A percentile compares a stretch with the other conserved stretches of the same genome.
Conservation (phyloP, 1,284 basidiomycete genomes). For the Volvariella surrecta region DNA sequence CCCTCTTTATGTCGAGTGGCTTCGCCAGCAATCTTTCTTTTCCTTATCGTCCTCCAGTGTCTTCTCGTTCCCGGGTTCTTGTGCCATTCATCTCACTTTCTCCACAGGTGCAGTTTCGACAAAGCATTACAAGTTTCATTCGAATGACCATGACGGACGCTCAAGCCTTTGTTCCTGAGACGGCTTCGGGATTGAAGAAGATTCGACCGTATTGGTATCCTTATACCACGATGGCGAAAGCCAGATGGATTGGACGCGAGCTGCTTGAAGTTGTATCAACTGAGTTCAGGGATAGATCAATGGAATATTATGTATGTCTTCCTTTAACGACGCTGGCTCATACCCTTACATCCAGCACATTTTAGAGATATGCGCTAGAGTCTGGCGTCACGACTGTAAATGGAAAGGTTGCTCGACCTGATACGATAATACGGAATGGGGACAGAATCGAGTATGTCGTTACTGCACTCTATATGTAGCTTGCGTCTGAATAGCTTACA, state of each 20-base stretch:
- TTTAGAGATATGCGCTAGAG: constrained; percentile 80
- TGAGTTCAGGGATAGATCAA: constrained; percentile 84
- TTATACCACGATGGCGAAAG: constrained; percentile 88
- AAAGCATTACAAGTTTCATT: constrained; percentile 42
- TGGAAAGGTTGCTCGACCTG: constrained; percentile 72
- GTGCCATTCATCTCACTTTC: constrained; percentile 37
- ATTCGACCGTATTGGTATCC: constrained; percentile 76
- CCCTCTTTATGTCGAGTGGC: too few species aligned
- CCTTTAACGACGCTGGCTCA: constrained; percentile 1
- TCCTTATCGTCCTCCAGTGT: background rate
- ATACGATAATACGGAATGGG: constrained; percentile 78
- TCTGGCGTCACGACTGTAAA: constrained; percentile 96
- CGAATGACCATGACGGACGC: constrained; percentile 38
- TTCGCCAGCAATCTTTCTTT: too few species aligned
- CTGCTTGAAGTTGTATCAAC: constrained; percentile 82
- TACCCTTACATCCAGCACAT: constrained; percentile 6
- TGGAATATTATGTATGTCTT: constrained; percentile 78
- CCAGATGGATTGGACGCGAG: constrained; percentile 81
- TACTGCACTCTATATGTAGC: constrained; percentile 3
- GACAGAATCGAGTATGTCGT: constrained; percentile 80
- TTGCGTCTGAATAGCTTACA: constrained; percentile 21
- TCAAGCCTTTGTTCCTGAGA: constrained; percentile 14
- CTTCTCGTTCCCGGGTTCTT: constrained; percentile 26
- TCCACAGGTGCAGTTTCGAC: constrained; percentile 41
- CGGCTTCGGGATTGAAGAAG: constrained; percentile 49